Evolutionary conservation across 495 filamentous ascomycete genomes (phyloP).

Genomic region (Friedmanniomyces simplex): DNA sequence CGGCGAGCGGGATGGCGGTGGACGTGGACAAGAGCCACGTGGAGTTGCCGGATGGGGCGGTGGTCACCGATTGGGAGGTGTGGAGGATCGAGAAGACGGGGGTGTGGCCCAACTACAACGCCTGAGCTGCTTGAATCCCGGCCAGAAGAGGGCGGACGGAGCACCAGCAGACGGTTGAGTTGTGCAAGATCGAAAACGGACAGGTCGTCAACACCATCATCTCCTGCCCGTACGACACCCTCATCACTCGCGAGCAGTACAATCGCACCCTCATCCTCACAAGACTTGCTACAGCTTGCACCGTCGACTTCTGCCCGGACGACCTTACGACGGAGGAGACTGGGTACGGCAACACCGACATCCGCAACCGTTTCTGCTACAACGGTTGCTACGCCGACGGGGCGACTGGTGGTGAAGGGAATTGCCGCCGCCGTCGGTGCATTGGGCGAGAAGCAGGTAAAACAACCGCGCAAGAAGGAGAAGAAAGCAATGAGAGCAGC

Average conservation of each 20-base stretch:
- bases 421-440: slow-evolving; percentile 14
- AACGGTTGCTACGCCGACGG: slow-evolving; percentile 19
- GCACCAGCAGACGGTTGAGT: slow-evolving; percentile 11
- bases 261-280: slow-evolving; percentile 8
- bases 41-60: too few species aligned
- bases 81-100: too few species aligned
- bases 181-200: too few species aligned
- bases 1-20: too few species aligned
- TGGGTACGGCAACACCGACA: slow-evolving; percentile 9
- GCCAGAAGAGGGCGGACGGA: slow-evolving; percentile 8
- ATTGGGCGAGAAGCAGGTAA: slow-evolving; percentile 20
- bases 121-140: slow-evolving; percentile 12
- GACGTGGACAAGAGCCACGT: too few species aligned
- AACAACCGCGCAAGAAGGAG: background rate
- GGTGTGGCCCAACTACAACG: too few species aligned
- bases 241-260: slow-evolving; percentile 14
- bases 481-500: too few species aligned
- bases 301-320: slow-evolving; percentile 21
- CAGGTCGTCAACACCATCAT: too few species aligned
- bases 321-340: slow-evolving; percentile 12
- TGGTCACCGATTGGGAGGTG: too few species aligned
- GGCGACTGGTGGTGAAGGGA: slow-evolving; percentile 20
- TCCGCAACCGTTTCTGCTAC: slow-evolving; percentile 14
- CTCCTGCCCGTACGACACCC: slow-evolving; percentile 15
- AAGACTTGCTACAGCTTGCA: slow-evolving; percentile 6